These are phyloP conservation scores for Panicum hallii DNA, from an alignment of 202 grass and related monocot genomes.

Conservation along the genomic window DNA sequence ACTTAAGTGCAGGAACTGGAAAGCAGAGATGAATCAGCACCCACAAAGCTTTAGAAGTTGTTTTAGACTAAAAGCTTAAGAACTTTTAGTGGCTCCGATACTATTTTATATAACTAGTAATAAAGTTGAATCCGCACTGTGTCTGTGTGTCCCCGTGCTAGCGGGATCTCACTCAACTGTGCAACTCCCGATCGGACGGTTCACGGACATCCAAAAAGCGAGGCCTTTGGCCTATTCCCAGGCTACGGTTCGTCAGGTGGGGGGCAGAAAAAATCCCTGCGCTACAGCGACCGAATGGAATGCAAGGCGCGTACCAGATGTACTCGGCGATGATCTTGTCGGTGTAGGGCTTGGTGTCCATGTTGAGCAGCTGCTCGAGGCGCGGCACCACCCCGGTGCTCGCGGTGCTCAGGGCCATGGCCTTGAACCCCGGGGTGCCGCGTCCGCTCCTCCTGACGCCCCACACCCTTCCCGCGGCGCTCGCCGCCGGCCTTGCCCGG, in stretches of 20 bases:
- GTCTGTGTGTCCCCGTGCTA: neutral
- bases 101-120: neutral
- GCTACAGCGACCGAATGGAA: neutral
- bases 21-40: conserved; percentile 32
- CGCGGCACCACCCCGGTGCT: conserved; percentile 70
- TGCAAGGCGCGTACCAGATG: conserved; percentile 71
- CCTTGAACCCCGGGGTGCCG: conserved; percentile 73
- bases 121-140: conserved; percentile 12
- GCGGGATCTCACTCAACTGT: conserved; percentile 1
- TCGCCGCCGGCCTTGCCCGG: conserved; percentile 41
- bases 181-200: neutral
- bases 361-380: conserved; percentile 86
- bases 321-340: conserved; percentile 94
- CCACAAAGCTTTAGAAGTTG: neutral
- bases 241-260: neutral
- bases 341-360: conserved; percentile 85
- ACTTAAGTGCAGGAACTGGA: conserved; percentile 43
- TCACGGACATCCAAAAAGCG: neutral
- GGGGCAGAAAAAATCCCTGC: neutral
- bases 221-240: neutral
- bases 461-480: conserved; percentile 57
- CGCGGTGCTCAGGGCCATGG: conserved; percentile 64
- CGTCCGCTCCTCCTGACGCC: conserved; percentile 59
- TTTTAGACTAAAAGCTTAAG: neutral
- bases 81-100: neutral